Percentiles rank a stretch among this genome's conserved stretches.
Evolutionary conservation across 805 yeast genomes (phyloP).

Genomic region (Metschnikowia continentalis): DNA sequence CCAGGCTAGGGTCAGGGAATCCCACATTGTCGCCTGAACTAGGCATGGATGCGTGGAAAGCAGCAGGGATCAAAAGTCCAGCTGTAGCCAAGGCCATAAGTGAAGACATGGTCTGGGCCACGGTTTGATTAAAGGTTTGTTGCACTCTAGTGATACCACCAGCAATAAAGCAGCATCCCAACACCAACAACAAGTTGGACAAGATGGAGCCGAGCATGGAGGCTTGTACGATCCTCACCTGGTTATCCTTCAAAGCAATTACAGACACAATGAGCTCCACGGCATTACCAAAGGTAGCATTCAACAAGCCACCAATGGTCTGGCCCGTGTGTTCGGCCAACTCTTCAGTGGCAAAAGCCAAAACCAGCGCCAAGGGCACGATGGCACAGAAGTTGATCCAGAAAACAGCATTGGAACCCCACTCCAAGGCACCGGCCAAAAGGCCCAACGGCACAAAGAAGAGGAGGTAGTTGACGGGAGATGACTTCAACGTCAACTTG

Average conservation of each 20-base stretch:
- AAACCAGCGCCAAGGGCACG: slow-evolving; percentile 84
- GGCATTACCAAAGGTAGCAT: slow-evolving; percentile 97
- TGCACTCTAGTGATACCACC: slow-evolving; percentile 87
- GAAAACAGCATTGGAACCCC: slow-evolving; percentile 57
- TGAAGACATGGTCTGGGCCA: slow-evolving; percentile 96
- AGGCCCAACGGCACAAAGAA: slow-evolving; percentile 89
- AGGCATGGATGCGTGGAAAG: slow-evolving; percentile 81
- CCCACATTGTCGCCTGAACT: slow-evolving; percentile 31
- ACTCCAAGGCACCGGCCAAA: slow-evolving; percentile 56
- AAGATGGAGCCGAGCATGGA: slow-evolving; percentile 94
- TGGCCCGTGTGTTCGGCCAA: slow-evolving; percentile 84
- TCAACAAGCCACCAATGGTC: slow-evolving; percentile 87
- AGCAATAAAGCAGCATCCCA: slow-evolving; percentile 92
- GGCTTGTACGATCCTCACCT: slow-evolving; percentile 92
- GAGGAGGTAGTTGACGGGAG: slow-evolving; percentile 72
- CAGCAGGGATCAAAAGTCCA: slow-evolving; percentile 90
- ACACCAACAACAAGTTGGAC: slow-evolving; percentile 80
- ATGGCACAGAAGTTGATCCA: slow-evolving; percentile 82
- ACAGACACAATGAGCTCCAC: slow-evolving; percentile 93
- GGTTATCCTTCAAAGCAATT: slow-evolving; percentile 81
- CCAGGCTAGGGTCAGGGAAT: slow-evolving; percentile 36
- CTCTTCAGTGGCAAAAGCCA: slow-evolving; percentile 93
- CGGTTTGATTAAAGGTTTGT: slow-evolving; percentile 90
- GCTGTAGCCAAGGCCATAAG: slow-evolving; percentile 87
- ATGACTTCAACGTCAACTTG: slow-evolving; percentile 41